Percentiles rank a stretch among this genome's conserved stretches.
phyloP scores from a whole-genome alignment of 2,329 filamentous ascomycete species.

The Colletotrichum siamense region DNA sequence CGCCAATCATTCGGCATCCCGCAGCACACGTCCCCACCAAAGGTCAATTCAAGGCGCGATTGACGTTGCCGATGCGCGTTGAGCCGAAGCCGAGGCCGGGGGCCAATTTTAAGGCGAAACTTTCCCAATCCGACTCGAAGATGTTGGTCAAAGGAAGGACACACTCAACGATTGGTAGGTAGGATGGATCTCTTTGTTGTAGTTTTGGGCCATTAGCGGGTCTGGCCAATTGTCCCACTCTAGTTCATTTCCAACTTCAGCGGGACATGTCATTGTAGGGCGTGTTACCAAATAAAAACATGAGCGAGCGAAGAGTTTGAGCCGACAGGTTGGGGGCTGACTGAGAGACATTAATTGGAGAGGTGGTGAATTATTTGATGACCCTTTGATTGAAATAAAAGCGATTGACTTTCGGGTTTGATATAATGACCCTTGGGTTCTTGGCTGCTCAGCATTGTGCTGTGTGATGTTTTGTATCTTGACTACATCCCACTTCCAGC shows the following conservation, averaged over 20 bases:
- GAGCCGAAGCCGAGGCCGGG: not conserved
- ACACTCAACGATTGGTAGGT: not conserved
- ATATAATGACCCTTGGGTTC: not conserved
- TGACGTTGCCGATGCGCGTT: not conserved
- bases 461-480: fast-evolving
- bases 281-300: not conserved
- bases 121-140: not conserved
- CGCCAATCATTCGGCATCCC: not conserved
- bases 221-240: not conserved
- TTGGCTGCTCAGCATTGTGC: not conserved
- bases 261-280: not conserved
- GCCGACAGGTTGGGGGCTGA: not conserved
- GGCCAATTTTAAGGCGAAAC: not conserved
- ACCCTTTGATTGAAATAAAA: not conserved
- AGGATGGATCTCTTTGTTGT: not conserved
- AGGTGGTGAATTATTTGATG: not conserved
- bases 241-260: not conserved
- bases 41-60: not conserved
- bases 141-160: not conserved
- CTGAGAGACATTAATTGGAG: not conserved
- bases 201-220: not conserved
- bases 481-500: fast-evolving
- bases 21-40: not conserved
- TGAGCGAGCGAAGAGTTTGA: not conserved
- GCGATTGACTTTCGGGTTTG: fast-evolving